Evolutionary conservation across 2,329 filamentous ascomycete species (phyloP).

Genomic region (Pseudopyrenochaeta lycopersici): DNA sequence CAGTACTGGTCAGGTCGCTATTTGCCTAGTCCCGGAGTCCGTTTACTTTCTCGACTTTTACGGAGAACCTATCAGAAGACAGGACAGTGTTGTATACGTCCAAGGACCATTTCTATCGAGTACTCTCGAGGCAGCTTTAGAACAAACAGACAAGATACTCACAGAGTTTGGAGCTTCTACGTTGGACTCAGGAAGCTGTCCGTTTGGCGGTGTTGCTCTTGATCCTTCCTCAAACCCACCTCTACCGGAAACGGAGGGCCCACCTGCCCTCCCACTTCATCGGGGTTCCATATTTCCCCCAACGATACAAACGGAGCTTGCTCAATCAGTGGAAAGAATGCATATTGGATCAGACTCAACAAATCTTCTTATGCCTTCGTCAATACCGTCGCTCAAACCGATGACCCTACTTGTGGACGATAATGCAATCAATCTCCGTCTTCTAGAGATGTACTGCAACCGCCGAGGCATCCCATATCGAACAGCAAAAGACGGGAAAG

Average conservation of each 20-base stretch:
- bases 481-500: constrained; percentile 51
- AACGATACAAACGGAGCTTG: constrained; percentile 6
- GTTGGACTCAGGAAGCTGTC: not conserved
- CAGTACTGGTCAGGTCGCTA: constrained; percentile 25
- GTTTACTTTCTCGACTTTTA: constrained; percentile 27
- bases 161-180: constrained; percentile 10
- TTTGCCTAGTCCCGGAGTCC: constrained; percentile 41
- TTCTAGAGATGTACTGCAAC: constrained; percentile 58
- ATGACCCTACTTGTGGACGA: constrained; percentile 56
- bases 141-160: constrained; percentile 19
- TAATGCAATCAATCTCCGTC: constrained; percentile 56
- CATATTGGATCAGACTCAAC: not conserved
- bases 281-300: constrained; percentile 12
- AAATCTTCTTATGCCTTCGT: not conserved
- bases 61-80: constrained; percentile 11
- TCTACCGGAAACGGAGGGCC: not conserved
- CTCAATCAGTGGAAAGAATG: not conserved
- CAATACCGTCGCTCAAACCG: constrained; percentile 16
- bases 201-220: constrained; percentile 1
- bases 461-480: constrained; percentile 50
- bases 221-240: not conserved
- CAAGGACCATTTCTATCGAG: constrained; percentile 38
- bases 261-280: not conserved
- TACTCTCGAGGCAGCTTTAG: constrained; percentile 22
- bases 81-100: constrained; percentile 34